Conservation (phyloP, 78 protist species). For the Speleostelium caveatum region DNA sequence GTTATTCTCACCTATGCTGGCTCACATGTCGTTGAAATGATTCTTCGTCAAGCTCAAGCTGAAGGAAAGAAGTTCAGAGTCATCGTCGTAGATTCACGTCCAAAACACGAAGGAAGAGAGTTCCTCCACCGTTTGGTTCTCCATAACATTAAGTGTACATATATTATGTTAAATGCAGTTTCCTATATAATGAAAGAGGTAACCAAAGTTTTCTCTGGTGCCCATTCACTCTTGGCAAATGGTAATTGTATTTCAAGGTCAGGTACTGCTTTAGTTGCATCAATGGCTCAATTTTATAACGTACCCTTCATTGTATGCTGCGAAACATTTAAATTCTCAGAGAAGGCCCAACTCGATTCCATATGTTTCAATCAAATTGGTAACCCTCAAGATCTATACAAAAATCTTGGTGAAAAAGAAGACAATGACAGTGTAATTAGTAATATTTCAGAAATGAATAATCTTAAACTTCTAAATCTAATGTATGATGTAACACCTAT, state of each 20-base stretch:
- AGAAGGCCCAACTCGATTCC: conserved; percentile 92
- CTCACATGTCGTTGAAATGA: conserved; percentile 83
- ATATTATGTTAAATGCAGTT: conserved; percentile 86
- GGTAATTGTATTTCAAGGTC: conserved; percentile 89
- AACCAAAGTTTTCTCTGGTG: conserved; percentile 92
- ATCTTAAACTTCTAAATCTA: conserved; percentile 90
- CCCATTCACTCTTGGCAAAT: conserved; percentile 90
- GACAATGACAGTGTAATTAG: conserved; percentile 49
- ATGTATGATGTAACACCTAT: conserved; percentile 97
- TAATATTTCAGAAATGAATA: neutral
- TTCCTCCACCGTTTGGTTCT: conserved; percentile 60
- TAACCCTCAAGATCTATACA: conserved; percentile 74
- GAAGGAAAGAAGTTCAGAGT: conserved; percentile 87
- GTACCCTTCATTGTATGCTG: conserved; percentile 97
- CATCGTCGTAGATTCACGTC: conserved; percentile 94
- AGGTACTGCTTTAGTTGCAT: conserved; percentile 95
- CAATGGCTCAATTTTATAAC: conserved; percentile 87
- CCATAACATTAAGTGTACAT: conserved; percentile 89
- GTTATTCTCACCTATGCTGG: conserved; percentile 89
- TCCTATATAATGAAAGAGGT: conserved; percentile 93
- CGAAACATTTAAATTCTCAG: conserved; percentile 97
- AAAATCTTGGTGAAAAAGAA: conserved; percentile 66
- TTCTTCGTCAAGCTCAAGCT: conserved; percentile 79
- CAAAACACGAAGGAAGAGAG: conserved; percentile 90
- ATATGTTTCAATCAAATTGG: conserved; percentile 95